Evolutionary conservation across 2,329 filamentous ascomycete genomes (phyloP).

Genomic region (Elsinoe perseae): DNA sequence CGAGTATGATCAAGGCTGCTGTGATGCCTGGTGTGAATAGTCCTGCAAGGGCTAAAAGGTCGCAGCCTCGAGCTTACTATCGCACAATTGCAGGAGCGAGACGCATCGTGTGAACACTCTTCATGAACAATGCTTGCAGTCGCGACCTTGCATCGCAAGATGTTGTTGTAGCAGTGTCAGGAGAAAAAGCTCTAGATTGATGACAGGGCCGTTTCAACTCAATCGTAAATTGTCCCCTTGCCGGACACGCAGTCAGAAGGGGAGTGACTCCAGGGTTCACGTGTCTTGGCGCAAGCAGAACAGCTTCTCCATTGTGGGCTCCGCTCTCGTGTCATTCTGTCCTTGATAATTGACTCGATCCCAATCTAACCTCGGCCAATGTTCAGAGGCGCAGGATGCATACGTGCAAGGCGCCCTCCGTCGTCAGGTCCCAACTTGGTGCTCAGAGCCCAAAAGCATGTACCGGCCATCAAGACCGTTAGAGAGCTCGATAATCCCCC

Average conservation of each 20-base stretch:
- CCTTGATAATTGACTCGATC: not conserved
- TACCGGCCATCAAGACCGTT: no score
- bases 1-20: not conserved
- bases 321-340: not conserved
- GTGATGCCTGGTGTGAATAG: not conserved
- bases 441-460: no score
- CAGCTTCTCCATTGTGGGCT: not conserved
- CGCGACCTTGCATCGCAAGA: not conserved
- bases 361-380: not conserved
- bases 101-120: not conserved
- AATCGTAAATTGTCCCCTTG: conserved; percentile 12
- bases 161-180: not conserved
- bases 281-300: not conserved
- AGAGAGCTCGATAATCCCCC: no score
- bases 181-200: not conserved
- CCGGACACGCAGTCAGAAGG: not conserved
- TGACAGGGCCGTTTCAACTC: not conserved
- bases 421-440: not conserved
- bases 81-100: not conserved
- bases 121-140: not conserved
- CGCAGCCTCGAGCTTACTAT: conserved; percentile 2
- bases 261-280: not conserved
- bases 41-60: not conserved
- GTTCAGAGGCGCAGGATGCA: not conserved
- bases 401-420: not conserved